Evolutionary conservation across 1,284 basidiomycete species (phyloP).

Genomic region (Tausonia pullulans): DNA sequence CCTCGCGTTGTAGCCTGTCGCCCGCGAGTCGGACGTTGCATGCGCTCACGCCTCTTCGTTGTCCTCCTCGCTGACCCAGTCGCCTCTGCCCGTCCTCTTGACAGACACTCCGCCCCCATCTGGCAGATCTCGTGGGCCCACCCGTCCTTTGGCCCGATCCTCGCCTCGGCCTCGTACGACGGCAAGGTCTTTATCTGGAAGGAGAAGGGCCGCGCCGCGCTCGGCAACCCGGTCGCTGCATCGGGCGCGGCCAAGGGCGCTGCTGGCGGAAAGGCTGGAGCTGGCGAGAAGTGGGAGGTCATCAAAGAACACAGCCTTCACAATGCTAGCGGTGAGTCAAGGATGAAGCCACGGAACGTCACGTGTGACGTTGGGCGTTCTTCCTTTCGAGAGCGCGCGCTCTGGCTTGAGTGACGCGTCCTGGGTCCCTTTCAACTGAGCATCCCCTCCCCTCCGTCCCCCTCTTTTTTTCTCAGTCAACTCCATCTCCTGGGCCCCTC

Average conservation of each 20-base stretch:
- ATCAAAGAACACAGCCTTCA: constrained; percentile 95
- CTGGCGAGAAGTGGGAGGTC: constrained; percentile 62
- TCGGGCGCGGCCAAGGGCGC: constrained; percentile 29
- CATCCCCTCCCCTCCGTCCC: background rate
- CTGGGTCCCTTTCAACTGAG: background rate
- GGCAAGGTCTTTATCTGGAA: constrained; percentile 99
- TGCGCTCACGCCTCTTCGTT: background rate
- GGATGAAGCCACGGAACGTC: no score
- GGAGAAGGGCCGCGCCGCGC: constrained; percentile 46
- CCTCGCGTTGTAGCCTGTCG: background rate
- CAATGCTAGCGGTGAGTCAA: constrained; percentile 67
- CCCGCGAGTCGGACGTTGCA: background rate
- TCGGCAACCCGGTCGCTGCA: constrained; percentile 31
- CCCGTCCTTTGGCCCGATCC: constrained; percentile 89
- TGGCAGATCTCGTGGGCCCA: constrained; percentile 99
- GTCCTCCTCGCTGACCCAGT: background rate
- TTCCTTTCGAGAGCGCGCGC: no score
- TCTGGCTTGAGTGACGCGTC: background rate
- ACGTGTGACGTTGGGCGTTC: no score
- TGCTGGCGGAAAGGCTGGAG: constrained; percentile 38
- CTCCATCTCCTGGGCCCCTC: constrained; percentile 95
- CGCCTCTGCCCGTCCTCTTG: background rate
- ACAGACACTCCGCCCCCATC: constrained; percentile 83
- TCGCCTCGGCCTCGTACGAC: constrained; percentile 95
- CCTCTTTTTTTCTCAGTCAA: constrained; percentile 56